phyloP scores from a whole-genome alignment of 768 basidiomycete genomes.

The Lactifluus rugatus region DNA sequence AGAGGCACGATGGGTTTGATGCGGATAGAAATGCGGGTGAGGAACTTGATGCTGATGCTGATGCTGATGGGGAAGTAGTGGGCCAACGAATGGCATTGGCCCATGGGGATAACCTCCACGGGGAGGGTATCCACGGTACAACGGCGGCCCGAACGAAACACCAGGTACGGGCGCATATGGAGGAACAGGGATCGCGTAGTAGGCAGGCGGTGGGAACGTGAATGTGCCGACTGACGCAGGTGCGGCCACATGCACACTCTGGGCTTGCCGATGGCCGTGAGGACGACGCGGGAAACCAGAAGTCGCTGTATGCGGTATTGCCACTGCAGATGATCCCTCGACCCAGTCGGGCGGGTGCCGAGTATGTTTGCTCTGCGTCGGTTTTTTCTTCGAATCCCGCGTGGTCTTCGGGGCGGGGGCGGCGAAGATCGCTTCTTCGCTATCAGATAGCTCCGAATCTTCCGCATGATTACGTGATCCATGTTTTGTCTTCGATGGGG shows the following conservation, averaged over 20 bases:
- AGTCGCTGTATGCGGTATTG: background rate
- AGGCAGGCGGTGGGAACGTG: conserved; percentile 18
- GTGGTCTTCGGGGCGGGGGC: background rate
- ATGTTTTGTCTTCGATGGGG: background rate
- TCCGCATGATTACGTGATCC: conserved; percentile 3
- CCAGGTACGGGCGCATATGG: background rate
- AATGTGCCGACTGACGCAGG: conserved; percentile 16
- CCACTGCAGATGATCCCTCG: background rate
- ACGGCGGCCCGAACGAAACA: background rate
- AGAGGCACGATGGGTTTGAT: conserved; percentile 2
- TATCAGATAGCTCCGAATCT: conserved; percentile 14
- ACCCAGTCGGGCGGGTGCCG: conserved; percentile 1
- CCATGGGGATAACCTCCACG: background rate
- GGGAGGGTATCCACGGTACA: conserved; percentile 5
- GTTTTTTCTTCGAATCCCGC: conserved; percentile 12
- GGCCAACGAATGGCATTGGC: background rate
- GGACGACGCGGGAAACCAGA: background rate
- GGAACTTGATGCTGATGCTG: conserved; percentile 1
- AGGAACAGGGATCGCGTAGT: conserved; percentile 3
- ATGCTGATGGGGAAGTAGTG: background rate
- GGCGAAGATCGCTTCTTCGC: conserved; percentile 2
- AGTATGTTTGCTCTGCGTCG: background rate
- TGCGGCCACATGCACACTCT: conserved; percentile 5
- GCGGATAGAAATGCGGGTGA: conserved; percentile 3
- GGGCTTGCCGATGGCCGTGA: background rate